Evolutionary conservation across 2,329 filamentous ascomycete species (phyloP).

Genomic region (Parascedosporium putredinis): DNA sequence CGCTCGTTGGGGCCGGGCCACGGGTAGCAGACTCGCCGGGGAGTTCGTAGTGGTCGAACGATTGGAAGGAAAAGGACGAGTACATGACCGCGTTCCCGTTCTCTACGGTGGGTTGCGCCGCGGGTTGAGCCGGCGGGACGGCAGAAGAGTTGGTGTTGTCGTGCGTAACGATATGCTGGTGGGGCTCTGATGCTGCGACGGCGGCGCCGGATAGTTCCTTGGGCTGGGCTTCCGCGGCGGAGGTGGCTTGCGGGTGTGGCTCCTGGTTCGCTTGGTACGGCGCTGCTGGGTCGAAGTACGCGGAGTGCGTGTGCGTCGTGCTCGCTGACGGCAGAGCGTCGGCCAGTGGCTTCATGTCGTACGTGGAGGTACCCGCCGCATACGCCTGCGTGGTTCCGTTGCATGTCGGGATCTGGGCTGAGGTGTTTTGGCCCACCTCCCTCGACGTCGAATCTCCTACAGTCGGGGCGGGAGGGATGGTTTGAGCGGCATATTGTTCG

Average conservation of each 20-base stretch:
- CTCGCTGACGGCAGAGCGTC: conserved; percentile 6
- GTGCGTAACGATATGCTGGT: too few species aligned
- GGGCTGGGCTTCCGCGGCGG: too few species aligned
- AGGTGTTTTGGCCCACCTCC: not conserved
- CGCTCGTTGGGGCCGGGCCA: too few species aligned
- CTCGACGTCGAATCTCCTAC: not conserved
- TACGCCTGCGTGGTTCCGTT: not conserved
- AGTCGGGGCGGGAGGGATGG: too few species aligned
- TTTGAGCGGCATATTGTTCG: too few species aligned
- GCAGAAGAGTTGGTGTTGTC: too few species aligned
- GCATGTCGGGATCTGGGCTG: not conserved
- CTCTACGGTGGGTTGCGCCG: not conserved
- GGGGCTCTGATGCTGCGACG: too few species aligned
- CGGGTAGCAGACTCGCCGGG: not conserved
- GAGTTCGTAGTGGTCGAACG: not conserved
- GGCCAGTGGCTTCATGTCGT: conserved; percentile 8
- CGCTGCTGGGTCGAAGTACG: not conserved
- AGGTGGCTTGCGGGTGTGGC: too few species aligned
- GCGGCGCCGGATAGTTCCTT: too few species aligned
- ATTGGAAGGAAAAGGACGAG: not conserved
- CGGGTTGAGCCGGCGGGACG: not conserved
- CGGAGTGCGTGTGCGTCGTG: not conserved
- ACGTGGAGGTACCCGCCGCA: not conserved
- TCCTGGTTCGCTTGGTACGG: not conserved
- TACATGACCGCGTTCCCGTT: not conserved